These are phyloP conservation scores for Exophiala spinifera DNA, from an alignment of 2,329 filamentous ascomycete species.

Conservation along the genomic window DNA sequence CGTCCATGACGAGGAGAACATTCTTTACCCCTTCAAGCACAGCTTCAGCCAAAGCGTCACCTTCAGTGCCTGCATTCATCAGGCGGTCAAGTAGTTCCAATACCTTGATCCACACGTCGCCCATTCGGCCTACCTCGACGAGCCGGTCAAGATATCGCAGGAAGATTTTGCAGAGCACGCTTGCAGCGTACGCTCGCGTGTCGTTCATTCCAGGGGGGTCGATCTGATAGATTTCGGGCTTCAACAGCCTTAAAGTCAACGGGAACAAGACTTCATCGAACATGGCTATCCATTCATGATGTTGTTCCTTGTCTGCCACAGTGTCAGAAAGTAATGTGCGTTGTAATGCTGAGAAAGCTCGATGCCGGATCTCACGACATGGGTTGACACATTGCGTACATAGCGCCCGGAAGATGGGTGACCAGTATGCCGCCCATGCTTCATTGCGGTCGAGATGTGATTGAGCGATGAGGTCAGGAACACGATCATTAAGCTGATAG, in stretches of 20 bases:
- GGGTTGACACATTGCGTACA: constrained; percentile 91
- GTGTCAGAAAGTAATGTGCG: constrained; percentile 80
- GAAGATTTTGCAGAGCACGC: constrained; percentile 90
- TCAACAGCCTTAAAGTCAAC: constrained; percentile 78
- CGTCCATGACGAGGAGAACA: constrained; percentile 90
- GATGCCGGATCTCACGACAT: constrained; percentile 85
- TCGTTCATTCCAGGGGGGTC: constrained; percentile 94
- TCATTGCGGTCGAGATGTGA: constrained; percentile 86
- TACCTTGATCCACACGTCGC: constrained; percentile 81
- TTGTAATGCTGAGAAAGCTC: constrained; percentile 83
- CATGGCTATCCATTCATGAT: constrained; percentile 86
- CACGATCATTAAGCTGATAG: constrained; percentile 74
- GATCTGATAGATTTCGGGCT: constrained; percentile 89
- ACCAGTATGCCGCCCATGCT: constrained; percentile 98
- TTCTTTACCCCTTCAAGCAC: constrained; percentile 96
- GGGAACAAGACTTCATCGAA: constrained; percentile 94
- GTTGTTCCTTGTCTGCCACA: constrained; percentile 43
- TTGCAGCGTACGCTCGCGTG: constrained; percentile 86
- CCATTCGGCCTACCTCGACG: constrained; percentile 80
- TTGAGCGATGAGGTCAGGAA: constrained; percentile 83
- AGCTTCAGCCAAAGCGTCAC: constrained; percentile 71
- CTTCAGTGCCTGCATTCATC: constrained; percentile 64
- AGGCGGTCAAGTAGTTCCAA: constrained; percentile 92
- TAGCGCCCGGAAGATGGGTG: constrained; percentile 85
- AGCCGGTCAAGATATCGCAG: constrained; percentile 85